Conservation (phyloP, 2,329 filamentous ascomycete species). For the Fusarium sarcochroum region DNA sequence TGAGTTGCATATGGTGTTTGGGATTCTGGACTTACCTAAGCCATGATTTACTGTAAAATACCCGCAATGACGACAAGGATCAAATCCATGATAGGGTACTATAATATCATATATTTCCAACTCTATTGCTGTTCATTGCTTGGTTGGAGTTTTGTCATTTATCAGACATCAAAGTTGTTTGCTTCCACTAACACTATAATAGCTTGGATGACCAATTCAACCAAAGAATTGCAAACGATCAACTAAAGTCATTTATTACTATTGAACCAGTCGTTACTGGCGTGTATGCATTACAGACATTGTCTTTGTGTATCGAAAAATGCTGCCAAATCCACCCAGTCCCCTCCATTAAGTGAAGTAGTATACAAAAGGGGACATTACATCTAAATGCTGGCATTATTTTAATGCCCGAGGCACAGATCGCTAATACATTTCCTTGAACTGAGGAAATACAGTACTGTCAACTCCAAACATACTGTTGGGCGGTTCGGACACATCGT, state of each 20-base stretch:
- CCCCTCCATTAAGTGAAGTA: not conserved
- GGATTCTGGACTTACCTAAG: conserved; percentile 17
- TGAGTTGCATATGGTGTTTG: not conserved
- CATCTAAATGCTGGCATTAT: not conserved
- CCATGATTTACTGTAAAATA: conserved; percentile 2
- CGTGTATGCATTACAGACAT: not conserved
- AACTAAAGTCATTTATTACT: not conserved
- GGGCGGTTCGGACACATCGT: conserved; percentile 45
- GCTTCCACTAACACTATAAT: too few species aligned
- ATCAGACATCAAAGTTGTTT: not conserved
- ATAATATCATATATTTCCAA: not conserved
- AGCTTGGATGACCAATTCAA: too few species aligned
- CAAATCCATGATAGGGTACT: not conserved
- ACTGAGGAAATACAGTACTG: conserved; percentile 55
- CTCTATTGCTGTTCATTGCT: not conserved
- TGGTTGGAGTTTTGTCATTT: not conserved
- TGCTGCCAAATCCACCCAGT: not conserved
- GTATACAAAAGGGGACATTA: conserved; percentile 21
- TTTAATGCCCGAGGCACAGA: not conserved
- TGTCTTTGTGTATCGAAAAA: not conserved
- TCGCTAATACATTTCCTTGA: conserved; percentile 57
- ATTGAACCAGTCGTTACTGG: not conserved
- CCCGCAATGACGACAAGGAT: not conserved
- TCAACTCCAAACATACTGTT: conserved; percentile 46
- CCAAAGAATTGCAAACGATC: not conserved